A percentile compares a stretch with the other conserved stretches of the same genome.
Conservation (phyloP, 306 rosid genomes). For the Ochetophila trinervis region DNA sequence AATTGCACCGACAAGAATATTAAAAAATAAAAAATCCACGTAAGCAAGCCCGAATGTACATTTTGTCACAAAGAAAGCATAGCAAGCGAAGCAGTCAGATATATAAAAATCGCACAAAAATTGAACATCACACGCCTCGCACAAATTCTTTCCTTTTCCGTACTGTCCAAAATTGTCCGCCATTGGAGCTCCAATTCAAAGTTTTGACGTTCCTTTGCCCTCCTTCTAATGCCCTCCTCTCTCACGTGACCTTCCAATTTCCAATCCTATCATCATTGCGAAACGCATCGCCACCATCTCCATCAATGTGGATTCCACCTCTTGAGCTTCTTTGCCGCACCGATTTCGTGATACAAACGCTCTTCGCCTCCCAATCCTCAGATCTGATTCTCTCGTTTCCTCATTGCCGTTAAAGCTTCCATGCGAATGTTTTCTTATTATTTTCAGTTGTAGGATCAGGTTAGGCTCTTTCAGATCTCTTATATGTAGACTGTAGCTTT, state of each 20-base stretch:
- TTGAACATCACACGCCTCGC: background rate
- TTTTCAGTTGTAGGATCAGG: constrained; percentile 14
- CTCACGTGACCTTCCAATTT: constrained; percentile 2
- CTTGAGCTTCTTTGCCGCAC: constrained; percentile 26
- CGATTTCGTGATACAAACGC: constrained; percentile 21
- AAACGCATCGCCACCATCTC: constrained; percentile 8
- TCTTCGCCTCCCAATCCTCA: constrained; percentile 3
- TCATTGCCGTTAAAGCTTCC: constrained; percentile 5
- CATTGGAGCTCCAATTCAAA: constrained; percentile 9
- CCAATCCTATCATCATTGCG: background rate
- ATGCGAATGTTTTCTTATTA: constrained; percentile 8
- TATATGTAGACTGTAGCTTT: background rate
- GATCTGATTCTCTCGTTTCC: constrained; percentile 25
- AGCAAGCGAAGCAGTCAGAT: background rate
- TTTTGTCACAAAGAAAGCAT: too few species aligned
- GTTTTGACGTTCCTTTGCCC: background rate
- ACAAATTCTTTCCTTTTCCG: background rate
- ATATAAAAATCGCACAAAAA: background rate
- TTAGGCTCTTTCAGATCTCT: background rate
- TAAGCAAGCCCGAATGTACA: too few species aligned
- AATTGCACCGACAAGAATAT: constrained; percentile 8
- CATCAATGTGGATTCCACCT: constrained; percentile 9
- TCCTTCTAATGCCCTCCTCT: background rate
- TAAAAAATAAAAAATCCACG: background rate
- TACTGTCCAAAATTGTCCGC: constrained; percentile 22